Base-by-base conservation (phyloP, 768 basidiomycete species). In the Podaxis sp. region DNA sequence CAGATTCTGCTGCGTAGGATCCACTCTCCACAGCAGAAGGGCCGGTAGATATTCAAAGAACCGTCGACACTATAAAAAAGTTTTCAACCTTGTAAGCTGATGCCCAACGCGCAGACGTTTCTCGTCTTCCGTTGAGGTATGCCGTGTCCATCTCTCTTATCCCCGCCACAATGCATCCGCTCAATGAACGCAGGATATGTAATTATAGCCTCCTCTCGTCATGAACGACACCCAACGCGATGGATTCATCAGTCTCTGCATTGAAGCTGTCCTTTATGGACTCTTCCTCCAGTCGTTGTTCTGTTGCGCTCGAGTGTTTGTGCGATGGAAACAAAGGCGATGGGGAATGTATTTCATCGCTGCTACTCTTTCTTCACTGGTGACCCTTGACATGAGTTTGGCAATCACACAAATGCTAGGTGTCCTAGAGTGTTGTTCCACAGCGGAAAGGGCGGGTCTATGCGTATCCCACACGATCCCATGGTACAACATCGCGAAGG, bases 221-320 rank as follows among this genome's bases (percentile, higher is more conserved):
- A 54, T 54, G 52, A 21, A 18, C 11, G 11, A 54, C 10, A 50
- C 50, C 13, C 35, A 48, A 35, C 16, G 57, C 57, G 57, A 57
- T 57, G 57, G 35, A 57, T 25, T 57, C 37, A 37, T 50, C 21
- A 16, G 57, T 25, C 32, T 57, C 57, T 57, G 46, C 6, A 4
- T 50, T 21, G 47, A 13, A 4, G 46, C 32, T 3, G 23, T 50
- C n/a, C 35, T 57, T 5, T 57, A 50, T 18, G 57, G 47, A 6
- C 21, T 48, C 25, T 57, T 38, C 37, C 47, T 57, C 16, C 32
- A 48, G 14, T 37, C 57, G 5, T 11, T 50, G 35, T 37, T 48
- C 27, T 6, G 35, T 6, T 57, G 35, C 47, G 6, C 6, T 5
- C 46, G 57, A 9, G 32, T 35, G 16, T 25, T 57, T 18, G n/a